phyloP scores from a whole-genome alignment of 75 land plant species.

The Ceratopteris richardii region DNA sequence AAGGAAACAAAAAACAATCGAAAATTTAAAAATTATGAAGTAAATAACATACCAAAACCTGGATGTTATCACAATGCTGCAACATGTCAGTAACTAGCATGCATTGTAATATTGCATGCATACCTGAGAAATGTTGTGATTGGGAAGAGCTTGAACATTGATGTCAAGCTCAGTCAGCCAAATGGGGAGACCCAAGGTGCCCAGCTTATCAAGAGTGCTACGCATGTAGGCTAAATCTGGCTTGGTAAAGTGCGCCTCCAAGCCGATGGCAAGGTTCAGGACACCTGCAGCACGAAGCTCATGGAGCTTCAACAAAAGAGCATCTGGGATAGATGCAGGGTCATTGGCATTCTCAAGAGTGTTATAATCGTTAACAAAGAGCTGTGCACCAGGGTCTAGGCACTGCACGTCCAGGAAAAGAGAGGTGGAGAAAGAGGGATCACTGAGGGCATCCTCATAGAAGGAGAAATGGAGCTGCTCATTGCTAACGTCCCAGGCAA shows the following conservation, averaged over 20 bases:
- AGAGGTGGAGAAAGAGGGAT: constrained; percentile 34
- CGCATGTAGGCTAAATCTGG: constrained; percentile 61
- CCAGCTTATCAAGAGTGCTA: constrained; percentile 60
- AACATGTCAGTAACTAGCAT: too few relatives aligned
- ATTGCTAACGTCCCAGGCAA: constrained; percentile 83
- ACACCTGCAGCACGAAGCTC: constrained; percentile 38
- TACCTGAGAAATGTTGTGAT: constrained; percentile 1
- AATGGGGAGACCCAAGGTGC: constrained; percentile 52
- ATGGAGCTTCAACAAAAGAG: constrained; percentile 30
- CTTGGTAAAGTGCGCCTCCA: constrained; percentile 53
- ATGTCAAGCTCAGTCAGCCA: constrained; percentile 84
- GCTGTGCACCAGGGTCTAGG: constrained; percentile 47
- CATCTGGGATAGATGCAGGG: constrained; percentile 41
- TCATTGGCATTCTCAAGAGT: constrained; percentile 64
- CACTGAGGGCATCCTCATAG: constrained; percentile 59
- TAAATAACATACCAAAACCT: too few relatives aligned
- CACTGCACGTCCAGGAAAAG: constrained; percentile 45
- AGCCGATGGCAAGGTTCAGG: constrained; percentile 46
- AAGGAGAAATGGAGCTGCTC: constrained; percentile 78
- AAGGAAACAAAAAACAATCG: background rate
- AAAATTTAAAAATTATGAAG: background rate
- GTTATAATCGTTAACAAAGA: constrained; percentile 81
- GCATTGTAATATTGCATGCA: background rate
- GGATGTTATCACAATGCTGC: too few relatives aligned
- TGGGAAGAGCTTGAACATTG: constrained; percentile 13